Evolutionary conservation across 2,329 filamentous ascomycete species (phyloP), one percentile per base, ranked within the genome.

Genomic region (Pseudomassariella vexata): DNA sequence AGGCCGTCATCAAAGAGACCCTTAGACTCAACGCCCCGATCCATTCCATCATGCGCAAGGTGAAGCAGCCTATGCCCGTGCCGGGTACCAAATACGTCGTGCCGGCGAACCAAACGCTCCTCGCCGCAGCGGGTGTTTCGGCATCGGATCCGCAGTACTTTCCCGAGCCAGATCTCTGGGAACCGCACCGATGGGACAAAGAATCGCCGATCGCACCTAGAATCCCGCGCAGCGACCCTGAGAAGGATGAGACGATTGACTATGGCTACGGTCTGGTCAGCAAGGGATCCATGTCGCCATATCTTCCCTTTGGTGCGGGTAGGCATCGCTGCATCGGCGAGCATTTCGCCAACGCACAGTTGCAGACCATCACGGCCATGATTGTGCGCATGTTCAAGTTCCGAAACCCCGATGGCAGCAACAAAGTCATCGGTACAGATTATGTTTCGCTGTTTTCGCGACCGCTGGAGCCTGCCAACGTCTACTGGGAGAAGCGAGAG

Each of bases 261-360:
- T 95, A 95, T 56, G 90, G 90, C 20, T 95, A 94, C 59, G 90
- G 90, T 40, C 68, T 94, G 30, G 84, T 95, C 45, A 89, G 79
- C 70, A 95, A 95, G 70, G 90, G 90, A 35, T 82, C 86, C 10
- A 78, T 77, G 38, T 94, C 85, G 32, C 89, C 90, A 1, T 96
- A 95, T 58, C 76, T 96, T 28, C 90, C 90, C 2, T 96, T 96
- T 54, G 90, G 90, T 37, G 90, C 89, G 19, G 90, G 90, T 24
- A 73, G 90, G 46, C 90, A 96, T 63, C 74, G 90, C 45, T 96
- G 90, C 63, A 95, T 96, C 53, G 90, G 90, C 44, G 90, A 96
- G 70, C 87, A 95, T 53, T 96, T 95, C 58, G 90, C 90, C 46
- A 94, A 94, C 56, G 72, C 94, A 36, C 90, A 96, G 64, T 69